Percentiles rank a stretch among this genome's conserved stretches.
Evolutionary conservation across 352 stramenopile genomes (phyloP).

Genomic region (Pilasporangium apinafurcum): DNA sequence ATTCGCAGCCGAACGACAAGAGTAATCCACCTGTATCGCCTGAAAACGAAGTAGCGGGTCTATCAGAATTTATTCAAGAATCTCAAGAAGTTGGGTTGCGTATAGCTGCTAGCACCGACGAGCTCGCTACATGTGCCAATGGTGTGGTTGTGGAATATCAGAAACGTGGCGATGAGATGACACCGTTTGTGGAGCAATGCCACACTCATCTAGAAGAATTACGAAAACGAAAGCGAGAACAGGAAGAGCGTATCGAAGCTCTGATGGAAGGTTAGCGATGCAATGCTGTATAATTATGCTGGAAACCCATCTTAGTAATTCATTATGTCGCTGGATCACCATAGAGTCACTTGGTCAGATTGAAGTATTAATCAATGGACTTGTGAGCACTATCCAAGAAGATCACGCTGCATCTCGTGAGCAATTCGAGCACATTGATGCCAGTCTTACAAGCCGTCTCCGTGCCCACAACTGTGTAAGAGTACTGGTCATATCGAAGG

Average conservation of each 20-base stretch:
- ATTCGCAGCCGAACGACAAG: no score
- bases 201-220: slow-evolving; percentile 25
- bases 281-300: not conserved
- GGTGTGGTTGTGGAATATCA: no score
- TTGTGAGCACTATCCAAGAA: slow-evolving; percentile 27
- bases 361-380: slow-evolving; percentile 32
- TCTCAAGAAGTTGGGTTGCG: no score
- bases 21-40: no score
- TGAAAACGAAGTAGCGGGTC: no score
- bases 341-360: slow-evolving; percentile 40
- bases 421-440: slow-evolving; percentile 24
- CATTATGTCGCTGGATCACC: no score
- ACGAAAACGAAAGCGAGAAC: slow-evolving; percentile 42
- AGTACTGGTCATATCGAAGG: no score
- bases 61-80: no score
- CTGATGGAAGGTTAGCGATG: slow-evolving; percentile 37
- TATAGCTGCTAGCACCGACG: no score
- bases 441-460: slow-evolving; percentile 16
- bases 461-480: slow-evolving; percentile 26
- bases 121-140: no score
- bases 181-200: slow-evolving; percentile 37
- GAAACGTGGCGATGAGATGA: slow-evolving; percentile 30
- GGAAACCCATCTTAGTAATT: no score
- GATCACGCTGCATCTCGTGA: slow-evolving; percentile 22
- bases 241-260: slow-evolving; percentile 44